Percentiles rank a stretch among this genome's conserved stretches.
These are phyloP conservation scores for Fusarium hainanense DNA, from an alignment of 2,329 filamentous ascomycete species.

Conservation along the genomic window DNA sequence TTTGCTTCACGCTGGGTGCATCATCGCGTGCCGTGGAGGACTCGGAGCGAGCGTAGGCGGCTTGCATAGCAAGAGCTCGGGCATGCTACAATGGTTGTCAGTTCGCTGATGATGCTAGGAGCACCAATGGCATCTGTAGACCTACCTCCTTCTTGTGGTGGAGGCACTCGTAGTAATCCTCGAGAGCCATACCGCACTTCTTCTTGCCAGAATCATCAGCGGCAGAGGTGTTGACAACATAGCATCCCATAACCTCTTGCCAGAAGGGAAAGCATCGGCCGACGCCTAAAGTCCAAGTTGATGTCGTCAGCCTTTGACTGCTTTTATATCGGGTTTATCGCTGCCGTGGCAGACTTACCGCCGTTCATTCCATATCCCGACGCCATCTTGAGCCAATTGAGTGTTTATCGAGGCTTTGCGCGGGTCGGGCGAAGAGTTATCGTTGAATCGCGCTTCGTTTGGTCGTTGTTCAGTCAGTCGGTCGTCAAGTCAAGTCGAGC, in stretches of 20 bases:
- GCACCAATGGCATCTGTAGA: constrained; percentile 20
- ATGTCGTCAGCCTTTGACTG: constrained; percentile 39
- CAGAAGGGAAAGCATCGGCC: constrained; percentile 98
- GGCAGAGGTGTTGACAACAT: constrained; percentile 88
- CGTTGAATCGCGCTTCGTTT: constrained; percentile 41
- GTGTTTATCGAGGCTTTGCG: constrained; percentile 43
- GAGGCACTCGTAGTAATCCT: constrained; percentile 99
- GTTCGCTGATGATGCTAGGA: not conserved
- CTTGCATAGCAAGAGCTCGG: constrained; percentile 81
- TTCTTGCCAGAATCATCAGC: constrained; percentile 84
- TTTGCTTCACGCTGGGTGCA: constrained; percentile 84
- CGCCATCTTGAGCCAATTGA: constrained; percentile 68
- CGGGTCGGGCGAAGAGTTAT: constrained; percentile 37
- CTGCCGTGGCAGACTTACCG: constrained; percentile 64
- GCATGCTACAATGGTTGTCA: constrained; percentile 69
- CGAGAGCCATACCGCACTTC: constrained; percentile 85
- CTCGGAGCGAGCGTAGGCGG: constrained; percentile 84
- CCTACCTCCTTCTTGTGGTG: constrained; percentile 98
- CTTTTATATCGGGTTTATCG: not conserved
- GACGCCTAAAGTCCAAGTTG: constrained; percentile 58
- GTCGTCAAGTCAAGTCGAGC: constrained; percentile 35
- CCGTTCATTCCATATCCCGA: constrained; percentile 85
- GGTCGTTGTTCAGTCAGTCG: constrained; percentile 38
- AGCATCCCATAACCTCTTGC: constrained; percentile 99
- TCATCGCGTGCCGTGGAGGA: constrained; percentile 80